phyloP scores from a whole-genome alignment of 768 basidiomycete genomes.

The Termitomyces heimii region DNA sequence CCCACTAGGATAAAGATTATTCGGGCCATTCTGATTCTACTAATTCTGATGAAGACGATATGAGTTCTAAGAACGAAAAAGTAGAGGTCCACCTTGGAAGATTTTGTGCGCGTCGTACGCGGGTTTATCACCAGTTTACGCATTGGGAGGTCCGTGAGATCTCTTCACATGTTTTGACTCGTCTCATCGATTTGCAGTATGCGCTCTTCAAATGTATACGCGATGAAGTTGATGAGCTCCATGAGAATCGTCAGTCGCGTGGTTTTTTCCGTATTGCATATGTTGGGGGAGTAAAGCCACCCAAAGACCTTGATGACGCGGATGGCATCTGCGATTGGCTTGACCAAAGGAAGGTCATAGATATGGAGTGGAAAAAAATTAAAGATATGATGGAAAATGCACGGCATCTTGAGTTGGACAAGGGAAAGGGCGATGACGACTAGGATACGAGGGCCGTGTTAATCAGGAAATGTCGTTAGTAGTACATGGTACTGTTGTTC shows the following conservation, averaged over 20 bases:
- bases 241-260: constrained; percentile 24
- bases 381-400: constrained; percentile 73
- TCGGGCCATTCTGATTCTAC: constrained; percentile 13
- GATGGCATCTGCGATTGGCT: constrained; percentile 82
- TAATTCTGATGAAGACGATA: constrained; percentile 5
- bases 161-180: not conserved
- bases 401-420: constrained; percentile 50
- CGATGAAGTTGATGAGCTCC: constrained; percentile 53
- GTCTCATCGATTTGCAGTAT: constrained; percentile 37
- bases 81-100: constrained; percentile 63
- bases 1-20: constrained; percentile 3
- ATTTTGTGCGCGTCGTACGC: constrained; percentile 68
- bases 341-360: constrained; percentile 61
- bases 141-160: constrained; percentile 73
- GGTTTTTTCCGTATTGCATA: constrained; percentile 58
- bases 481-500: not conserved
- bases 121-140: constrained; percentile 62
- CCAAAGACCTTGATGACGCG: constrained; percentile 63
- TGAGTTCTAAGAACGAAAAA: constrained; percentile 11
- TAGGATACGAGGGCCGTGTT: not conserved
- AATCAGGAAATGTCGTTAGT: not conserved
- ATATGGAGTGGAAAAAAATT: constrained; percentile 63
- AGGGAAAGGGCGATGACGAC: constrained; percentile 41
- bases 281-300: constrained; percentile 48
- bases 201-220: constrained; percentile 54